phyloP scores from a whole-genome alignment of 805 yeast genomes.

The Lachancea thermotolerans region DNA sequence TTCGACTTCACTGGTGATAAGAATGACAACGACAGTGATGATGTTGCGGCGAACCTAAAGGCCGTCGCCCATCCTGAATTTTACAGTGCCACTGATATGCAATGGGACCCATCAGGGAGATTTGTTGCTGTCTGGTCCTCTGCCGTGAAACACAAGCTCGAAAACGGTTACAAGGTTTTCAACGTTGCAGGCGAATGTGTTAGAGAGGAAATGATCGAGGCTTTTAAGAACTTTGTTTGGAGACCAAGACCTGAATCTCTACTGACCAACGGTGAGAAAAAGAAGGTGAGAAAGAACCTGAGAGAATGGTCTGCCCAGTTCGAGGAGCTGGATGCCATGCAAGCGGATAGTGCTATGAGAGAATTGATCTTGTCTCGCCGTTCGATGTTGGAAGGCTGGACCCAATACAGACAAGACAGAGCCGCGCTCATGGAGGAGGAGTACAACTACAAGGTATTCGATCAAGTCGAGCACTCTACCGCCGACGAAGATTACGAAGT shows the following conservation, averaged over 20 bases:
- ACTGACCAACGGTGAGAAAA: constrained; percentile 70
- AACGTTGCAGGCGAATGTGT: constrained; percentile 75
- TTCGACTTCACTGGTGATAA: constrained; percentile 70
- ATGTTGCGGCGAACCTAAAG: constrained; percentile 52
- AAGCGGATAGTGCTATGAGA: constrained; percentile 84
- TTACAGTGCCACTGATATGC: constrained; percentile 71
- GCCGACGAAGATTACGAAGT: constrained; percentile 47
- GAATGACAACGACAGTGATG: constrained; percentile 31
- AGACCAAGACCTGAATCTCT: constrained; percentile 90
- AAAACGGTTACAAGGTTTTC: constrained; percentile 84
- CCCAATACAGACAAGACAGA: constrained; percentile 57
- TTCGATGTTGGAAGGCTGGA: constrained; percentile 79
- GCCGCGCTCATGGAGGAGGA: constrained; percentile 37
- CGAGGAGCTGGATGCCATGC: constrained; percentile 94
- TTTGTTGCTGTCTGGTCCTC: constrained; percentile 85
- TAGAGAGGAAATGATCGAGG: constrained; percentile 71
- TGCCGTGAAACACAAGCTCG: constrained; percentile 72
- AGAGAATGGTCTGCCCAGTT: constrained; percentile 86
- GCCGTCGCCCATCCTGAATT: constrained; percentile 57
- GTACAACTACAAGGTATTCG: constrained; percentile 24
- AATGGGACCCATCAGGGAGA: constrained; percentile 97
- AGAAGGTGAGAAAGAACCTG: constrained; percentile 85
- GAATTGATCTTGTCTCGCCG: constrained; percentile 83
- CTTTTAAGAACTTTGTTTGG: constrained; percentile 88
- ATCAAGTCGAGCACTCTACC: constrained; percentile 40